Conservation (phyloP, 371 early-diverging fungal species). For the Lichtheimia ramosa region DNA sequence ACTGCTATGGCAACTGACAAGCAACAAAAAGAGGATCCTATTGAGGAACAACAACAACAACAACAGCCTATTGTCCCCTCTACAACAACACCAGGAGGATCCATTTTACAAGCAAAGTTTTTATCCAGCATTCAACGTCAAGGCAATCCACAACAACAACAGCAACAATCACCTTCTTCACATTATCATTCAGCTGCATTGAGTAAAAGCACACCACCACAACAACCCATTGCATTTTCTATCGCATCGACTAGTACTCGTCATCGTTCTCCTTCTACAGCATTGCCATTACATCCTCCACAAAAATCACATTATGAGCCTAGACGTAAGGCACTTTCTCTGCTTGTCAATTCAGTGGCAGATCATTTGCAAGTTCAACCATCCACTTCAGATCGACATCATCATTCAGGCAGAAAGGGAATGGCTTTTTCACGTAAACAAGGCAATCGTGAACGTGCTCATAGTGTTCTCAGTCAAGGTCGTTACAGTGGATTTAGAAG, state of each 20-base stretch:
- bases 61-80: not conserved
- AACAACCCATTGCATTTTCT: not conserved
- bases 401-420: not conserved
- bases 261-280: slow-evolving; percentile 10
- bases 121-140: slow-evolving; percentile 34
- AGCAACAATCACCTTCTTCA: not conserved
- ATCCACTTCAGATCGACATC: not conserved
- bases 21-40: too few species aligned
- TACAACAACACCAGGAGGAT: slow-evolving; percentile 7
- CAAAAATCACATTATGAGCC: slow-evolving; percentile 3
- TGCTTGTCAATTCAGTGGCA: slow-evolving; percentile 52
- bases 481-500: slow-evolving; percentile 13
- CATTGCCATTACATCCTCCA: not conserved
- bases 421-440: slow-evolving; percentile 11
- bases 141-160: slow-evolving; percentile 10
- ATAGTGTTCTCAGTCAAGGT: slow-evolving; percentile 11
- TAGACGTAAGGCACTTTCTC: slow-evolving; percentile 55
- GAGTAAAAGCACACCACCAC: slow-evolving; percentile 24
- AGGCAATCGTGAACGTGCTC: slow-evolving; percentile 11
- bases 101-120: slow-evolving; percentile 48
- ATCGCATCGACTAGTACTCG: not conserved
- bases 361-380: slow-evolving; percentile 25
- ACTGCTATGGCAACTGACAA: not conserved
- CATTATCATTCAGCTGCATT: not conserved
- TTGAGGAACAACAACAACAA: not conserved